A percentile compares a stretch with the other conserved stretches of the same genome.
phyloP scores from a whole-genome alignment of 2,329 filamentous ascomycete genomes.

The Pyricularia pennisetigena region DNA sequence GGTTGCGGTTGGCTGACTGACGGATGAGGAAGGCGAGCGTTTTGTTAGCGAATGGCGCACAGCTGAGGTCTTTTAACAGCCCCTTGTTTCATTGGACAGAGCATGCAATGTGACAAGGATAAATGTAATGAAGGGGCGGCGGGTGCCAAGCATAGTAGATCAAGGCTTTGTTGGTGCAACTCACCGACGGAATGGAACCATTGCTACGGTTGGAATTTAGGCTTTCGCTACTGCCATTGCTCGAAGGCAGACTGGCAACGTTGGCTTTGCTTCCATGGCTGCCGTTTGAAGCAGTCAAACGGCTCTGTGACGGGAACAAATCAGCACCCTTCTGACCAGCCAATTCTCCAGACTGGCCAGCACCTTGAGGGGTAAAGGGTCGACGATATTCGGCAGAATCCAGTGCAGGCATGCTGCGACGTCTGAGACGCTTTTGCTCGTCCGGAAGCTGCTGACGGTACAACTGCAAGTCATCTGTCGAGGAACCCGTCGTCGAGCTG shows the following conservation, averaged over 20 bases:
- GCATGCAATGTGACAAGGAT: slow-evolving; percentile 14
- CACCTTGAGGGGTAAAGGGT: slow-evolving; percentile 25
- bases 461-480: slow-evolving; percentile 61
- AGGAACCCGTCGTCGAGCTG: slow-evolving; percentile 32
- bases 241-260: slow-evolving; percentile 14
- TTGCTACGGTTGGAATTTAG: slow-evolving; percentile 46
- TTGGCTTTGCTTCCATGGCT: slow-evolving; percentile 18
- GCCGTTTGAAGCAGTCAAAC: slow-evolving; percentile 22
- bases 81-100: slow-evolving; percentile 32
- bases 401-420: slow-evolving; percentile 69
- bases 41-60: slow-evolving; percentile 32
- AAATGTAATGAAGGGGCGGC: neutral
- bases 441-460: slow-evolving; percentile 48
- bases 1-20: slow-evolving; percentile 50
- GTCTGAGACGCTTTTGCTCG: slow-evolving; percentile 64
- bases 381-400: slow-evolving; percentile 34
- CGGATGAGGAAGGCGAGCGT: slow-evolving; percentile 16
- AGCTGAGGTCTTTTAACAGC: neutral
- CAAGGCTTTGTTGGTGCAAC: slow-evolving; percentile 21
- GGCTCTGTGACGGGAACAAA: slow-evolving; percentile 6
- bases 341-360: slow-evolving; percentile 24
- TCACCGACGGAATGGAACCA: slow-evolving; percentile 57
- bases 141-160: neutral
- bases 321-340: slow-evolving; percentile 24
- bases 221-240: slow-evolving; percentile 57